Conservation (phyloP, 1,139 yeast genomes). For the Taiozyma sp. region DNA sequence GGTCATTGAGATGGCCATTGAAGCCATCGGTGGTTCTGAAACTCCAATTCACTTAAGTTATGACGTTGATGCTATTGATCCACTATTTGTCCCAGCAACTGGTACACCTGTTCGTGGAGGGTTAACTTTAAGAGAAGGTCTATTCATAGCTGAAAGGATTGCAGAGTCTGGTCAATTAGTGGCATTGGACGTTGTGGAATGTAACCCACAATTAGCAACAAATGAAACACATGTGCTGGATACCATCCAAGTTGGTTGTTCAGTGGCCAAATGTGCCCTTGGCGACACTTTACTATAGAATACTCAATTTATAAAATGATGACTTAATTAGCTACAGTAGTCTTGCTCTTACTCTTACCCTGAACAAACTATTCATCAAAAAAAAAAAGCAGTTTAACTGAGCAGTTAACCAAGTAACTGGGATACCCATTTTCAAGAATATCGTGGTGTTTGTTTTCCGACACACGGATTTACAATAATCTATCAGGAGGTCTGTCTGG, state of each 20-base stretch:
- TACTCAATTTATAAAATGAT: too few relatives aligned
- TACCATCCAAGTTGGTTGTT: slow-evolving; percentile 86
- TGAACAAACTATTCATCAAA: too few relatives aligned
- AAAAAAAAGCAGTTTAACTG: too few relatives aligned
- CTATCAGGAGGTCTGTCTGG: too few relatives aligned
- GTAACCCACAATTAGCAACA: slow-evolving; percentile 86
- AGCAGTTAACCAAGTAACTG: too few relatives aligned
- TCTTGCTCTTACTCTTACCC: too few relatives aligned
- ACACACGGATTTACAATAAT: too few relatives aligned
- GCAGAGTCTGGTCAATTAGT: slow-evolving; percentile 84
- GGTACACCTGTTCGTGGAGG: slow-evolving; percentile 99
- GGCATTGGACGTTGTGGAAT: slow-evolving; percentile 89
- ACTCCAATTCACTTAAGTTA: slow-evolving; percentile 85
- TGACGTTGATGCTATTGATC: slow-evolving; percentile 97
- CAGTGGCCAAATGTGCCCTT: slow-evolving; percentile 88
- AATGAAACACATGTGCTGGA: slow-evolving; percentile 71
- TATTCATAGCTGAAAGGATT: slow-evolving; percentile 85
- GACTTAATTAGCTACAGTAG: too few relatives aligned
- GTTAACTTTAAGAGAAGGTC: slow-evolving; percentile 87
- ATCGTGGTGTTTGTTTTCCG: too few relatives aligned
- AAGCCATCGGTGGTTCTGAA: slow-evolving; percentile 69
- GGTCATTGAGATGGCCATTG: slow-evolving; percentile 89
- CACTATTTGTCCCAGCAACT: slow-evolving; percentile 90
- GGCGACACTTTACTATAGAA: slow-evolving; percentile 78
- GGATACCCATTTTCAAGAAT: too few relatives aligned